phyloP scores from a whole-genome alignment of 2,329 filamentous ascomycete genomes.

The Teratosphaeria viscida region DNA sequence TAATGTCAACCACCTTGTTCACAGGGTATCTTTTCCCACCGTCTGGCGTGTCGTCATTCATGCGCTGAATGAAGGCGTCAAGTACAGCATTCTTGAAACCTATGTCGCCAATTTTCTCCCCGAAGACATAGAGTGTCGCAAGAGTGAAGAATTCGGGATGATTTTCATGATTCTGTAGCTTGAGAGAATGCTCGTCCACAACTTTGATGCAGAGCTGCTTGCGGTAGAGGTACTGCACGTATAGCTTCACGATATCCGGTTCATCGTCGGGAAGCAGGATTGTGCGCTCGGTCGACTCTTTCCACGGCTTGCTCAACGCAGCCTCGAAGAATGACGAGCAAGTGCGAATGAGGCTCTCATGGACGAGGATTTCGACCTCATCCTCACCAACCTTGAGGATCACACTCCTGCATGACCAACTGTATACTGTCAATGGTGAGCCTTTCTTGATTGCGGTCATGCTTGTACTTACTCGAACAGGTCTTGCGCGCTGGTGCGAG shows the following conservation, averaged over 20 bases:
- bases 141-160: background rate
- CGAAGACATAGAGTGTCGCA: background rate
- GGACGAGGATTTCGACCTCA: background rate
- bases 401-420: background rate
- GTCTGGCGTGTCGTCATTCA: background rate
- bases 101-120: background rate
- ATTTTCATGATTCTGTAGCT: background rate
- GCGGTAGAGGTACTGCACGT: background rate
- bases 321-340: background rate
- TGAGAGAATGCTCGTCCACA: background rate
- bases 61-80: background rate
- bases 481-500: background rate
- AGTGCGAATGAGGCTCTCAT: background rate
- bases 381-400: background rate
- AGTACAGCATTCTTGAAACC: background rate
- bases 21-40: background rate
- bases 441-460: background rate
- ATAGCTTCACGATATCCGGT: background rate
- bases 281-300: background rate
- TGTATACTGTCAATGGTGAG: background rate
- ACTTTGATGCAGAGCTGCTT: background rate
- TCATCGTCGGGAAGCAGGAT: background rate
- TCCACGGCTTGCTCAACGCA: background rate
- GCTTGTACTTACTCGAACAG: background rate
- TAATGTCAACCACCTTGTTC: background rate